Conservation (phyloP, 1,284 basidiomycete species). For the Coriolopsis trogii region DNA sequence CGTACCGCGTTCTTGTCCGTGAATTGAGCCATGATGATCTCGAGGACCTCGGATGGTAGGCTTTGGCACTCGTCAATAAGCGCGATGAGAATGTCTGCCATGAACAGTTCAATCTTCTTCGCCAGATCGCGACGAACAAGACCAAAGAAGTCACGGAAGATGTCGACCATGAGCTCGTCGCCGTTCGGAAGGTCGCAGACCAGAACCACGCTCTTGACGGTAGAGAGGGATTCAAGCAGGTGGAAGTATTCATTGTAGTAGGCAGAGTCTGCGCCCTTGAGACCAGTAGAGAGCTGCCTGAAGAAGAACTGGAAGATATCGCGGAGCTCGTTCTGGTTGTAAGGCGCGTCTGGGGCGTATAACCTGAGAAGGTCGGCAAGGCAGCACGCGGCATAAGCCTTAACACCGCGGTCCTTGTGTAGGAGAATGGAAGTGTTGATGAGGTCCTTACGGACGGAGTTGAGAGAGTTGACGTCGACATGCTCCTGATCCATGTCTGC, state of each 20-base stretch:
- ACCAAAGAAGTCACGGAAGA: slow-evolving; percentile 84
- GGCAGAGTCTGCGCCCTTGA: slow-evolving; percentile 69
- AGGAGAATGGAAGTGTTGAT: slow-evolving; percentile 81
- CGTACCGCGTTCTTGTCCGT: slow-evolving; percentile 72
- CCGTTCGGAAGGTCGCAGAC: slow-evolving; percentile 89
- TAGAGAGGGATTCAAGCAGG: slow-evolving; percentile 89
- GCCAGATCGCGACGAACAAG: slow-evolving; percentile 82
- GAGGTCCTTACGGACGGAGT: slow-evolving; percentile 76
- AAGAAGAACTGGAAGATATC: slow-evolving; percentile 97
- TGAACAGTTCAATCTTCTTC: slow-evolving; percentile 87
- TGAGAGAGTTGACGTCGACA: slow-evolving; percentile 77
- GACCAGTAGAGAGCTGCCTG: slow-evolving; percentile 75
- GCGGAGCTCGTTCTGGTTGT: slow-evolving; percentile 84
- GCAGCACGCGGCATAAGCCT: slow-evolving; percentile 92
- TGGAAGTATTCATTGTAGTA: slow-evolving; percentile 94
- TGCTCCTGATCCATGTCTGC: slow-evolving; percentile 86
- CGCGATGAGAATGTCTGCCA: slow-evolving; percentile 88
- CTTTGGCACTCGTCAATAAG: slow-evolving; percentile 86
- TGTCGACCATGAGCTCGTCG: slow-evolving; percentile 84
- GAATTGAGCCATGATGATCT: slow-evolving; percentile 86
- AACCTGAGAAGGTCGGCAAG: slow-evolving; percentile 92
- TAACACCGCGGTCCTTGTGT: slow-evolving; percentile 94
- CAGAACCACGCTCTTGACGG: slow-evolving; percentile 93
- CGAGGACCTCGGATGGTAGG: slow-evolving; percentile 79
- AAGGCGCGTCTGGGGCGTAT: slow-evolving; percentile 97